phyloP scores from a whole-genome alignment of 192 early-diverging fungal genomes.

The Oehlia diaphana region DNA sequence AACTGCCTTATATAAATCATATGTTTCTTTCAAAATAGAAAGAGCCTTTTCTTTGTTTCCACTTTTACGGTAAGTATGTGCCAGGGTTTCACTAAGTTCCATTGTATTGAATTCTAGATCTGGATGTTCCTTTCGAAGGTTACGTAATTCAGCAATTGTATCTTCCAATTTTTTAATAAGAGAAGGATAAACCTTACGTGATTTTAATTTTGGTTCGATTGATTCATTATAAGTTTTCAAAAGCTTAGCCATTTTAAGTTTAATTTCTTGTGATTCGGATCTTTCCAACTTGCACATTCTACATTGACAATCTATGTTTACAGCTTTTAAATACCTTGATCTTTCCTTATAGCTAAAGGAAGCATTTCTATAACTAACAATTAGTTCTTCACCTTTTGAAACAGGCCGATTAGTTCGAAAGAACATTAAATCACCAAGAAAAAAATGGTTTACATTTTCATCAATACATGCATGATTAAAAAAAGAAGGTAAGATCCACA shows the following conservation, averaged over 20 bases:
- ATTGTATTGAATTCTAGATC: background rate
- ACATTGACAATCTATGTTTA: background rate
- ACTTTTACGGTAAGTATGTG: background rate
- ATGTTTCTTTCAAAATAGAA: background rate
- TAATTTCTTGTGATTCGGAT: background rate
- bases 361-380: background rate
- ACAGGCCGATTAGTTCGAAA: background rate
- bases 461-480: slow-evolving; percentile 20
- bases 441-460: background rate
- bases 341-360: background rate
- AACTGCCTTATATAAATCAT: background rate
- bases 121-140: background rate
- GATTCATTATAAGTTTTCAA: background rate
- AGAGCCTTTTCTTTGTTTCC: background rate
- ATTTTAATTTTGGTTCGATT: too few relatives aligned
- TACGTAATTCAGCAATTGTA: background rate
- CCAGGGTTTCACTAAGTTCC: background rate
- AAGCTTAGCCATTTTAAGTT: background rate
- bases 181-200: background rate
- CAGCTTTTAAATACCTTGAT: background rate
- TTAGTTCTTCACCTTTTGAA: background rate
- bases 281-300: slow-evolving; percentile 2
- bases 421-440: slow-evolving; percentile 10
- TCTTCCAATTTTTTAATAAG: background rate
- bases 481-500: slow-evolving; percentile 13